phyloP scores from a whole-genome alignment of 148 eudicot species.

The Persicaria tinctoria region DNA sequence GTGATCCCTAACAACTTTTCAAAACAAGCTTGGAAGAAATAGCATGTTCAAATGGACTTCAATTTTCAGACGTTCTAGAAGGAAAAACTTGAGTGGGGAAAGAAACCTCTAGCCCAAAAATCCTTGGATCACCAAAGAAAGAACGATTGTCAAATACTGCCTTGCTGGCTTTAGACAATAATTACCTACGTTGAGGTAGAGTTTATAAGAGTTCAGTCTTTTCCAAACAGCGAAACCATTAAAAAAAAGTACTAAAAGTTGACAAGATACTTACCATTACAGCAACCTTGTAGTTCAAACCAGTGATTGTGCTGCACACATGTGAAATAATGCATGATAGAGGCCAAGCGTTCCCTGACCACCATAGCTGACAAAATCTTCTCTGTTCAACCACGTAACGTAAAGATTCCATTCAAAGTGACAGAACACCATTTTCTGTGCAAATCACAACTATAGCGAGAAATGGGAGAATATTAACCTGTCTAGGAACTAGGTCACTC shows the following conservation, averaged over 20 bases:
- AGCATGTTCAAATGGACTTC: too few relatives aligned
- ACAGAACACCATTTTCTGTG: background rate
- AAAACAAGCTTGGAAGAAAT: too few relatives aligned
- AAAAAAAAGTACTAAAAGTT: background rate
- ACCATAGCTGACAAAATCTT: background rate
- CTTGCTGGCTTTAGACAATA: background rate
- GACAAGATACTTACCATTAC: background rate
- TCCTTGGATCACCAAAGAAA: background rate
- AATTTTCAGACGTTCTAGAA: too few relatives aligned
- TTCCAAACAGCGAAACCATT: background rate
- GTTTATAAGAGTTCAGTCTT: background rate
- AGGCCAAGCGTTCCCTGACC: background rate
- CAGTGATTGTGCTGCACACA: background rate
- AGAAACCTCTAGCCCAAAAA: background rate
- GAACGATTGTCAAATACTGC: background rate
- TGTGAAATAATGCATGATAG: background rate
- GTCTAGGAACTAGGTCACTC: background rate
- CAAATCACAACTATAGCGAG: background rate
- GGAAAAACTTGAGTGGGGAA: too few relatives aligned
- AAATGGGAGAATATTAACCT: background rate
- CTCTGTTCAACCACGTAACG: background rate
- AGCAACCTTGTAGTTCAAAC: background rate
- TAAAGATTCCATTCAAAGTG: background rate
- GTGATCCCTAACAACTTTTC: too few relatives aligned
- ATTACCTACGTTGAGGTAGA: background rate